Percentiles rank a stretch among this genome's conserved stretches.
Conservation (phyloP, 495 filamentous ascomycete species). For the Xylaria bambusicola region DNA sequence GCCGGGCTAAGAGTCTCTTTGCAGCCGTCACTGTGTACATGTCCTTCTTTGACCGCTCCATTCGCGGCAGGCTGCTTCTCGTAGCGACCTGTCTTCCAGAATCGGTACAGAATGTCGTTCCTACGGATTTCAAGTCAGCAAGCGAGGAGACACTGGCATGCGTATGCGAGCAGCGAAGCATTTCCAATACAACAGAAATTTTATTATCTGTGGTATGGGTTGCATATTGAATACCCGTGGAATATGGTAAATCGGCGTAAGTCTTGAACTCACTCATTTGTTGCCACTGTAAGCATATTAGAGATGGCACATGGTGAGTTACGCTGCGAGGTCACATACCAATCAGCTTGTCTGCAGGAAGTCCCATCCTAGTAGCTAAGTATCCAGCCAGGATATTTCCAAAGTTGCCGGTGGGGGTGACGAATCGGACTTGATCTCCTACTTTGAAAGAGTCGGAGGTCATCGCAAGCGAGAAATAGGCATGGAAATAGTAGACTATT, state of each 20-base stretch:
- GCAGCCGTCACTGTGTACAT: conserved; percentile 69
- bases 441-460: conserved; percentile 51
- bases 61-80: conserved; percentile 70
- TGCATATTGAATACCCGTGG: no score
- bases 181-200: no score
- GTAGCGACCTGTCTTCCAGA: conserved; percentile 80
- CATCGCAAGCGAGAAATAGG: conserved; percentile 77
- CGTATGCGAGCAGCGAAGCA: no score
- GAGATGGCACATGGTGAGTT: not conserved
- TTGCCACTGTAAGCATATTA: conserved; percentile 56
- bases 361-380: conserved; percentile 87
- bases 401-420: conserved; percentile 92
- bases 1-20: conserved; percentile 88
- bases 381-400: conserved; percentile 94
- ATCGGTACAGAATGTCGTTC: conserved; percentile 85
- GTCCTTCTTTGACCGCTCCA: conserved; percentile 59
- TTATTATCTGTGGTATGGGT: no score
- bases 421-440: conserved; percentile 68
- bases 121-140: not conserved
- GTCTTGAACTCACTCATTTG: conserved; percentile 59
- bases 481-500: conserved; percentile 88
- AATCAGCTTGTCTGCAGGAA: conserved; percentile 79
- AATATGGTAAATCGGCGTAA: no score
- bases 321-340: conserved; percentile 10
- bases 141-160: no score